Evolutionary conservation across 192 early-diverging fungal species (phyloP).

Genomic region (Geranomyces variabilis): DNA sequence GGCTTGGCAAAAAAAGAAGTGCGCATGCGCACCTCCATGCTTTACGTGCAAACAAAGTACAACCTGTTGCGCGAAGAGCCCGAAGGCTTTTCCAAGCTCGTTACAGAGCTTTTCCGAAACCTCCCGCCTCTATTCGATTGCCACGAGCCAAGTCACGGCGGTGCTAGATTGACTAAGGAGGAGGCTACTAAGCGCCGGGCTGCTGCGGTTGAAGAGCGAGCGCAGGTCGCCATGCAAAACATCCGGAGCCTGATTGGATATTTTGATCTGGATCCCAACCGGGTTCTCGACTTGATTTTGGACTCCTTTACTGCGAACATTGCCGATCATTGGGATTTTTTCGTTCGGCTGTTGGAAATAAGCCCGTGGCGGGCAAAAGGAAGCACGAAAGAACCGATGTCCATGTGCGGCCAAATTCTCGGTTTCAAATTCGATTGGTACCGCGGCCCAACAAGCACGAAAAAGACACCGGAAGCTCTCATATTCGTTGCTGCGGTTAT

Average conservation of each 20-base stretch:
- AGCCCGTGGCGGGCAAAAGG: constrained; percentile 39
- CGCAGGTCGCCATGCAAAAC: constrained; percentile 43
- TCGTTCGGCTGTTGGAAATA: constrained; percentile 62
- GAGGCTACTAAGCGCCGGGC: constrained; percentile 6
- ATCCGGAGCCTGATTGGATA: constrained; percentile 64
- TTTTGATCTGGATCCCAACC: constrained; percentile 83
- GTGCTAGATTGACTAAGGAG: constrained; percentile 11
- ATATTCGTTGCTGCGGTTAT: constrained; percentile 60
- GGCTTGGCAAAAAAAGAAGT: constrained; percentile 49
- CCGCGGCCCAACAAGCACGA: constrained; percentile 34
- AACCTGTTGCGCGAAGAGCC: constrained; percentile 80
- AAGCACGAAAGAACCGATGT: not conserved
- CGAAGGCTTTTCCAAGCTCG: constrained; percentile 78
- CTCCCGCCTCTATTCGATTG: constrained; percentile 37
- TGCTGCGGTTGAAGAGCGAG: constrained; percentile 25
- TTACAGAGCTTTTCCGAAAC: constrained; percentile 57
- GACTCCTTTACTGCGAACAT: constrained; percentile 77
- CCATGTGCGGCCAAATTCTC: constrained; percentile 67
- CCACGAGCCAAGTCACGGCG: not conserved
- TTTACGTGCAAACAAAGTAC: constrained; percentile 81
- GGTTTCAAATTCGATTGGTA: constrained; percentile 75
- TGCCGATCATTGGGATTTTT: constrained; percentile 69
- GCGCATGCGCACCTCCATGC: constrained; percentile 57
- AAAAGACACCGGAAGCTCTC: constrained; percentile 47
- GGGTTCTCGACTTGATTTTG: constrained; percentile 77